These are phyloP conservation scores for Kentomonas sorsogonicus DNA, from an alignment of 208 protist genomes.

Conservation along the genomic window DNA sequence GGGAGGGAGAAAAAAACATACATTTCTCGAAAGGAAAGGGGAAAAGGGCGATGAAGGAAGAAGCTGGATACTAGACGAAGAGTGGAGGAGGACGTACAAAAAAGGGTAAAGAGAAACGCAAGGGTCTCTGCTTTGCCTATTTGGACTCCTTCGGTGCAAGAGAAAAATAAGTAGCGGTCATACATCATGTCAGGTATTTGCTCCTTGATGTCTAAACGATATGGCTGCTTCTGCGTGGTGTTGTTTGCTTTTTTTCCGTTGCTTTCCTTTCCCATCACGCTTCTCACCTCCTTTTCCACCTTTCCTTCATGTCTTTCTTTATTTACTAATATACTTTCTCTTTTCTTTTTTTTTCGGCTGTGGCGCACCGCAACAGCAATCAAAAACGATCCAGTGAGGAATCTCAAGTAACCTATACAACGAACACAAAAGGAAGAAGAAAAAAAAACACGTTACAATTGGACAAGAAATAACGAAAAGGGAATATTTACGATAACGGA, in stretches of 20 bases:
- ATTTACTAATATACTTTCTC: not conserved
- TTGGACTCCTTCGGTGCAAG: too few species aligned
- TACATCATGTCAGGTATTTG: too few species aligned
- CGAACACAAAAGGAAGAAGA: not conserved
- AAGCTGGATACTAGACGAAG: slow-evolving; percentile 6
- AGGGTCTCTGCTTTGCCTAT: too few species aligned
- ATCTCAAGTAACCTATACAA: not conserved
- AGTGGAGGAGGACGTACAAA: too few species aligned
- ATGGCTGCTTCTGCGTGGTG: not conserved
- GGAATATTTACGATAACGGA: not conserved
- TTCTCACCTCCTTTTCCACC: slow-evolving; percentile 1
- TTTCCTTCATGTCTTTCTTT: not conserved
- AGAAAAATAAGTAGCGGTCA: too few species aligned
- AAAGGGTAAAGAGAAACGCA: too few species aligned
- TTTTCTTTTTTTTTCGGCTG: slow-evolving; percentile 10
- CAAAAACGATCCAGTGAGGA: not conserved
- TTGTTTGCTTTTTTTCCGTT: not conserved
- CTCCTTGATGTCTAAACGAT: not conserved
- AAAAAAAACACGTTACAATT: slow-evolving; percentile 6
- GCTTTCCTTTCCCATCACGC: slow-evolving; percentile 6
- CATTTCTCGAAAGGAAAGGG: not conserved
- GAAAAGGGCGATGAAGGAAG: slow-evolving; percentile 3
- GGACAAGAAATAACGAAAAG: slow-evolving; percentile 7
- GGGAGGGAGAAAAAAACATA: slow-evolving; percentile 3
- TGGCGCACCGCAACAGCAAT: not conserved